Percentiles rank a stretch among this genome's conserved stretches.
Evolutionary conservation across 164 flowering plant species (phyloP).

Genomic region (Santalum album): DNA sequence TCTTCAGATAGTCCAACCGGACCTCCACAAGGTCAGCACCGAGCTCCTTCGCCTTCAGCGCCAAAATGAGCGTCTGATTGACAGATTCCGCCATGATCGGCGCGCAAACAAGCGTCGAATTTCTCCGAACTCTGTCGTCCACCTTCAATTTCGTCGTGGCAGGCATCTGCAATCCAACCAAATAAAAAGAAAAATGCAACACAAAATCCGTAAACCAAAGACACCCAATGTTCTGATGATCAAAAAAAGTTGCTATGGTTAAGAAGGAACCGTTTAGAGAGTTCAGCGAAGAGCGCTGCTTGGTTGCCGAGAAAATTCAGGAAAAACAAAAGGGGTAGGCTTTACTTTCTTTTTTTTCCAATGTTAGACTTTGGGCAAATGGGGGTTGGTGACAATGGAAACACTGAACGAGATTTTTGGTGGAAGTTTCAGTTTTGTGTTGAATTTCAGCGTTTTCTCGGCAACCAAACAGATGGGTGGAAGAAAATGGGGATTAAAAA

Average conservation of each 20-base stretch:
- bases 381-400: neutral
- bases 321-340: no score
- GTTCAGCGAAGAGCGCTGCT: neutral
- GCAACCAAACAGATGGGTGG: neutral
- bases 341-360: no score
- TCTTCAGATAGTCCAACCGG: slow-evolving; percentile 24
- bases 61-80: slow-evolving; percentile 19
- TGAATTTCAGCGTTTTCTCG: neutral
- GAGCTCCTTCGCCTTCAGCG: slow-evolving; percentile 18
- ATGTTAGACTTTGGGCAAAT: neutral
- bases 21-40: slow-evolving; percentile 29
- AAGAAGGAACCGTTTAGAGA: neutral
- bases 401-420: neutral
- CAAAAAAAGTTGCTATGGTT: no score
- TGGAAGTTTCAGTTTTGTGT: neutral
- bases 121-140: slow-evolving; percentile 13
- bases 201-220: neutral
- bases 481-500: no score
- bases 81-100: slow-evolving; percentile 27
- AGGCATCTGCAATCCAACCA: slow-evolving; percentile 8
- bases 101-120: slow-evolving; percentile 24
- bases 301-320: neutral
- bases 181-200: neutral
- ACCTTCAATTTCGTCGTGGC: slow-evolving; percentile 10
- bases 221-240: neutral